phyloP scores from a whole-genome alignment of 169 alveolate genomes.

The Plasmodium ovale region DNA sequence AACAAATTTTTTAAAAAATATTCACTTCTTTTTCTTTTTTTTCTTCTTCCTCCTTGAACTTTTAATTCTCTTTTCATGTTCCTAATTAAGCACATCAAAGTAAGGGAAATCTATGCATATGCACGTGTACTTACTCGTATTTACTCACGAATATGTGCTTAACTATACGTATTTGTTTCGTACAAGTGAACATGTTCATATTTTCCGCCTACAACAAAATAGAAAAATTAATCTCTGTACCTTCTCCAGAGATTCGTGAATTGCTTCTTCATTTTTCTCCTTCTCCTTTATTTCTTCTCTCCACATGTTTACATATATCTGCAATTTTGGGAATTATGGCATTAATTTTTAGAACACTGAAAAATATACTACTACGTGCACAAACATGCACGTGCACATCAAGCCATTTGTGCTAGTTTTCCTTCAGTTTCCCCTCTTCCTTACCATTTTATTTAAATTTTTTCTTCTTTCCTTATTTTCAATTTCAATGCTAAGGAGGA shows the following conservation, averaged over 20 bases:
- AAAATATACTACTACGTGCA: background rate
- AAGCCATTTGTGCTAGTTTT: background rate
- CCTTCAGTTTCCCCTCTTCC: background rate
- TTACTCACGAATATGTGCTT: background rate
- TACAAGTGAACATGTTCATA: background rate
- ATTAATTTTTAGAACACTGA: background rate
- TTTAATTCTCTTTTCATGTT: slow-evolving; percentile 65
- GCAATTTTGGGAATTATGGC: slow-evolving; percentile 7
- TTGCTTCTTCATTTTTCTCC: slow-evolving; percentile 50
- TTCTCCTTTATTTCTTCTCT: slow-evolving; percentile 59
- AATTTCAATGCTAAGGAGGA: slow-evolving; percentile 51
- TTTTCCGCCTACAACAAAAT: background rate
- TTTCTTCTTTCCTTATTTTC: slow-evolving; percentile 65
- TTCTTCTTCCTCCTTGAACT: slow-evolving; percentile 20
- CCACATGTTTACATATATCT: slow-evolving; percentile 68
- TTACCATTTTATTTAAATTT: slow-evolving; percentile 65
- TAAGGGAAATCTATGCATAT: background rate
- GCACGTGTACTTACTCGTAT: background rate
- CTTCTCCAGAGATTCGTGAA: slow-evolving; percentile 67
- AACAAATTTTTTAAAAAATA: background rate
- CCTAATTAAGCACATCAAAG: slow-evolving; percentile 5
- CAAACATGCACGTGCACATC: background rate
- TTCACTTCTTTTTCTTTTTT: slow-evolving; percentile 48
- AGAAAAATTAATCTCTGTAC: background rate
- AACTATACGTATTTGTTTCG: background rate